A percentile compares a stretch with the other conserved stretches of the same genome.
These are phyloP conservation scores for Spergularia azorica DNA, from an alignment of 179 eudicot species.

Conservation along the genomic window DNA sequence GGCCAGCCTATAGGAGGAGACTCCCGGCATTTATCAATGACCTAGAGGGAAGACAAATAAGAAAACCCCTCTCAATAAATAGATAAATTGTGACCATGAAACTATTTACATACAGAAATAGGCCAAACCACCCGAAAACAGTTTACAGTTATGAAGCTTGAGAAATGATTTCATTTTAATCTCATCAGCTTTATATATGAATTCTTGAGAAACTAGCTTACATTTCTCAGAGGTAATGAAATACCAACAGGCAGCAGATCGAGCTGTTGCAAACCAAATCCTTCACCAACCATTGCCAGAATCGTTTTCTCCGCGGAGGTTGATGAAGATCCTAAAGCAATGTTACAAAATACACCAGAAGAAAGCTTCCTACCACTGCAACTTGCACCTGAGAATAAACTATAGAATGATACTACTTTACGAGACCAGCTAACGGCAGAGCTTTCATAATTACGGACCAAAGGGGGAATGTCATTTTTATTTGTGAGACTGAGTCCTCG, in stretches of 20 bases:
- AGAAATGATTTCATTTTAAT: background rate
- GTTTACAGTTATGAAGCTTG: background rate
- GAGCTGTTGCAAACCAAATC: constrained; percentile 89
- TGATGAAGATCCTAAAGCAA: constrained; percentile 73
- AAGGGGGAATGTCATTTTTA: constrained; percentile 71
- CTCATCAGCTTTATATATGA: background rate
- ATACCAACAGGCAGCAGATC: constrained; percentile 93
- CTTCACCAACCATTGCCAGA: constrained; percentile 97
- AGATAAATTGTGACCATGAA: background rate
- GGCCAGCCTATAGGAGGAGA: constrained; percentile 99
- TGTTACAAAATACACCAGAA: constrained; percentile 72
- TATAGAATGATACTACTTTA: constrained; percentile 81
- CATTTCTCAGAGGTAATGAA: constrained; percentile 94
- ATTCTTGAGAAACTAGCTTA: constrained; percentile 37
- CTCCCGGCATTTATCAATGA: constrained; percentile 91
- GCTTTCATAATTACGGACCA: constrained; percentile 57
- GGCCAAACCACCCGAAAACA: background rate
- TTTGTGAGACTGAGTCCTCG: constrained; percentile 56
- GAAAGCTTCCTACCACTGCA: constrained; percentile 60
- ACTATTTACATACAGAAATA: background rate
- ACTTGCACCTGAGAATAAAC: constrained; percentile 75
- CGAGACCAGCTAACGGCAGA: constrained; percentile 84
- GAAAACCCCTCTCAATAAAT: background rate
- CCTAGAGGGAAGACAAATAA: constrained; percentile 42
- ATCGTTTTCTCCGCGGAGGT: constrained; percentile 70